A percentile compares a stretch with the other conserved stretches of the same genome.
These are phyloP conservation scores for Solanum peruvianum DNA, from an alignment of 257 asterid species.

Conservation along the genomic window DNA sequence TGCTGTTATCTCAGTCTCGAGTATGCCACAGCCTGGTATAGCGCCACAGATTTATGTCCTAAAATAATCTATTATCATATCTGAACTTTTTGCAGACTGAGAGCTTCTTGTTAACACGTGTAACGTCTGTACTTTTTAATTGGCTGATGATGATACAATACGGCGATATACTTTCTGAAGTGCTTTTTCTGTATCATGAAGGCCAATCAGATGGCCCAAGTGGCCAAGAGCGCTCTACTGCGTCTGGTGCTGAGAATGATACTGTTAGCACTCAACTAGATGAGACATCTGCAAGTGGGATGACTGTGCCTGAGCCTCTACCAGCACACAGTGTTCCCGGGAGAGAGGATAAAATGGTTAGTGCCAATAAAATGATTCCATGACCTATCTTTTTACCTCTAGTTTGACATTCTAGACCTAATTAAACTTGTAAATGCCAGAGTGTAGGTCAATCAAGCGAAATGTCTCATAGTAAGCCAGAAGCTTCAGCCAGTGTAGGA, in stretches of 20 bases:
- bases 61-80: background rate
- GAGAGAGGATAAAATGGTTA: background rate
- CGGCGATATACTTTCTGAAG: background rate
- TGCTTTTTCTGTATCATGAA: background rate
- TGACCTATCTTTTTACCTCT: background rate
- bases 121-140: background rate
- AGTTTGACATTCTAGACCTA: background rate
- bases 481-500: constrained; percentile 7
- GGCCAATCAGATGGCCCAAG: constrained; percentile 36
- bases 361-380: background rate
- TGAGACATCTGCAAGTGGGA: constrained; percentile 4
- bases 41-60: constrained; percentile 7
- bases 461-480: background rate
- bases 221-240: constrained; percentile 20
- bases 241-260: constrained; percentile 14
- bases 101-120: background rate
- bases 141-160: background rate
- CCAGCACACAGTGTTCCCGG: background rate
- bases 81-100: background rate
- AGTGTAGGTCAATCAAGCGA: constrained; percentile 9
- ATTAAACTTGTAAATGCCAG: constrained; percentile 14
- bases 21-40: constrained; percentile 24
- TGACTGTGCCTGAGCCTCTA: background rate
- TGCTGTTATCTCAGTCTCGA: constrained; percentile 24
- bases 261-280: constrained; percentile 11